Conservation (phyloP, 169 alveolate species). For the Plasmodium fragile region DNA sequence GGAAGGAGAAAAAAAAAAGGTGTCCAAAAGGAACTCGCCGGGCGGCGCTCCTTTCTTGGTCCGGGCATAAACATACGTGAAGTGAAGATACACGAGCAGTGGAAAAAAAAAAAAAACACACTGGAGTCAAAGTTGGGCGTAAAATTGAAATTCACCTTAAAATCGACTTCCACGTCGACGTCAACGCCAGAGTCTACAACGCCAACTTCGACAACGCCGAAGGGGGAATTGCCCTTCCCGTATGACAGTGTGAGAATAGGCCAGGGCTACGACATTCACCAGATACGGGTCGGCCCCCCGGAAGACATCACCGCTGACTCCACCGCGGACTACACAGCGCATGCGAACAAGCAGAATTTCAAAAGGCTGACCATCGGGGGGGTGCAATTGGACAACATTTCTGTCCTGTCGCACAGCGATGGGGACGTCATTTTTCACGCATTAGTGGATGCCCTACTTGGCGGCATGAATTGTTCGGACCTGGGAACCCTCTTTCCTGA, state of each 20-base stretch:
- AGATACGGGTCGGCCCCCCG: conserved; percentile 70
- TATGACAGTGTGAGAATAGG: conserved; percentile 77
- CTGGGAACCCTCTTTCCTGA: conserved; percentile 92
- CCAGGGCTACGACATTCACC: conserved; percentile 86
- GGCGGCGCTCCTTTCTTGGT: not conserved
- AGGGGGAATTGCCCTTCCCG: not conserved
- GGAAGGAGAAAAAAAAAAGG: not conserved
- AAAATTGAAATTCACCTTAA: not conserved
- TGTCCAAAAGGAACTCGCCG: not conserved
- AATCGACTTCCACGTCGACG: not conserved
- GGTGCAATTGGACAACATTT: conserved; percentile 69
- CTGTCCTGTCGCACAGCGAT: conserved; percentile 90
- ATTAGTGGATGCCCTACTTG: conserved; percentile 86
- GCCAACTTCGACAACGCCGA: too few relatives aligned
- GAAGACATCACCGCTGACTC: conserved; percentile 18
- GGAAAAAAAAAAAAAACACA: not conserved
- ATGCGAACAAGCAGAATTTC: conserved; percentile 45
- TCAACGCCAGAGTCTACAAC: not conserved
- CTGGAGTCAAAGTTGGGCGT: not conserved
- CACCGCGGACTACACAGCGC: conserved; percentile 1
- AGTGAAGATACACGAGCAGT: not conserved
- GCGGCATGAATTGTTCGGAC: conserved; percentile 88
- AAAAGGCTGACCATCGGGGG: conserved; percentile 84
- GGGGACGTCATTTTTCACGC: conserved; percentile 92
- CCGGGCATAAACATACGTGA: not conserved